phyloP scores from a whole-genome alignment of 1,139 yeast species.

The Kodamaea derodonti region DNA sequence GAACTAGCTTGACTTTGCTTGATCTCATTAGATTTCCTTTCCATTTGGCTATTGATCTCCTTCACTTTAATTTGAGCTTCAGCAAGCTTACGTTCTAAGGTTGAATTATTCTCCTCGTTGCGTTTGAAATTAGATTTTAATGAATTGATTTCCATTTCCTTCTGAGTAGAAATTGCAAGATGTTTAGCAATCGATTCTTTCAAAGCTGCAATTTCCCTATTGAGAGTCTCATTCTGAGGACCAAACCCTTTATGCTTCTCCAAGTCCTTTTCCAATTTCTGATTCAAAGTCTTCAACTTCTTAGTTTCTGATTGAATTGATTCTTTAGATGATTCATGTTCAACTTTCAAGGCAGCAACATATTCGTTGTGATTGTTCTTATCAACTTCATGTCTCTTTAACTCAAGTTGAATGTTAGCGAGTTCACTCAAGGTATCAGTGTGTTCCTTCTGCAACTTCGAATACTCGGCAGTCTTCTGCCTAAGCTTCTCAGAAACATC shows the following conservation, averaged over 20 bases:
- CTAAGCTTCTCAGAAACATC: constrained; percentile 7
- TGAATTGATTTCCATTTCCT: constrained; percentile 12
- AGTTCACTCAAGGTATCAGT: constrained; percentile 7
- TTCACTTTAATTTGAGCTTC: constrained; percentile 12
- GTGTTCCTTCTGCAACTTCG: constrained; percentile 16
- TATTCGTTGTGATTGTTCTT: constrained; percentile 17
- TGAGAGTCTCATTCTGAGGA: constrained; percentile 9
- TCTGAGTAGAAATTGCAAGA: constrained; percentile 8
- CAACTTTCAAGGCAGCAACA: constrained; percentile 17
- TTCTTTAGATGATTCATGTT: constrained; percentile 13
- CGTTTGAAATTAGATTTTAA: constrained; percentile 11
- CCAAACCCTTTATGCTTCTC: constrained; percentile 8
- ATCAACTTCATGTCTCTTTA: constrained; percentile 9
- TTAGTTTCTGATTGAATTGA: constrained; percentile 10
- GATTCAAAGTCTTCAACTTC: constrained; percentile 12
- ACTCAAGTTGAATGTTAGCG: constrained; percentile 7
- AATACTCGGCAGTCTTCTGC: constrained; percentile 13
- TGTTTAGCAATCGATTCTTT: constrained; percentile 11
- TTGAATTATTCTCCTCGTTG: constrained; percentile 11
- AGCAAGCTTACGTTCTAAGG: constrained; percentile 9
- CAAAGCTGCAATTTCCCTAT: constrained; percentile 10
- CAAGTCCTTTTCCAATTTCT: constrained; percentile 10
- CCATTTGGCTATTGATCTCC: constrained; percentile 8
- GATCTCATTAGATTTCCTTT: constrained; percentile 9
- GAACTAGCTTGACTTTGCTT: constrained; percentile 7